phyloP scores from a whole-genome alignment of 495 filamentous ascomycete species.

The Cryomyces antarcticus region DNA sequence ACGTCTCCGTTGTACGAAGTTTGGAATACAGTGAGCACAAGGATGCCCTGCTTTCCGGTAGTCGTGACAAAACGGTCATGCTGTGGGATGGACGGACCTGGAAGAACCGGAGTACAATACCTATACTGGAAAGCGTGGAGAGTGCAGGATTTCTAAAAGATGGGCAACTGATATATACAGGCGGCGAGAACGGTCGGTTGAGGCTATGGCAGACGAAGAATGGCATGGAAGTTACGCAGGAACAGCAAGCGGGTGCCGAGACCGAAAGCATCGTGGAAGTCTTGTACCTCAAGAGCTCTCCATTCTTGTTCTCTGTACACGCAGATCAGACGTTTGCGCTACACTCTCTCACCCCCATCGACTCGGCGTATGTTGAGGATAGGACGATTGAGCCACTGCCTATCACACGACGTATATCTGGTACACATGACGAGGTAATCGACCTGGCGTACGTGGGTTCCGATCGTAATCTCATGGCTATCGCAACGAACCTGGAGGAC shows the following conservation, averaged over 20 bases:
- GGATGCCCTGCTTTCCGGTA: conserved; percentile 65
- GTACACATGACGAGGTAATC: conserved; percentile 93
- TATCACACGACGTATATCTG: conserved; percentile 57
- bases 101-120: conserved; percentile 65
- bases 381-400: conserved; percentile 22
- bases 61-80: conserved; percentile 83
- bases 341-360: conserved; percentile 33
- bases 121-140: conserved; percentile 72
- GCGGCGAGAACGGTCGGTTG: conserved; percentile 64
- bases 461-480: conserved; percentile 59
- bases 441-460: conserved; percentile 70
- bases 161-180: conserved; percentile 54
- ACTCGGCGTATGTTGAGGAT: too few species aligned
- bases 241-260: conserved; percentile 44
- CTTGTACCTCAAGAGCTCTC: conserved; percentile 36
- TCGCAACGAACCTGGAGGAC: conserved; percentile 90
- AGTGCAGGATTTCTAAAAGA: conserved; percentile 56
- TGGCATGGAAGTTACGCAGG: conserved; percentile 58
- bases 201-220: conserved; percentile 62
- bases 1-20: conserved; percentile 77
- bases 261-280: conserved; percentile 58
- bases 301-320: conserved; percentile 64
- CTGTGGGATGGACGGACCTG: conserved; percentile 73
- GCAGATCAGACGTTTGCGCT: conserved; percentile 69
- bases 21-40: conserved; percentile 59